A percentile compares a stretch with the other conserved stretches of the same genome.
These are phyloP conservation scores for Gaertneriomyces semiglobifer DNA, from an alignment of 192 early-diverging fungal species.

Conservation along the genomic window DNA sequence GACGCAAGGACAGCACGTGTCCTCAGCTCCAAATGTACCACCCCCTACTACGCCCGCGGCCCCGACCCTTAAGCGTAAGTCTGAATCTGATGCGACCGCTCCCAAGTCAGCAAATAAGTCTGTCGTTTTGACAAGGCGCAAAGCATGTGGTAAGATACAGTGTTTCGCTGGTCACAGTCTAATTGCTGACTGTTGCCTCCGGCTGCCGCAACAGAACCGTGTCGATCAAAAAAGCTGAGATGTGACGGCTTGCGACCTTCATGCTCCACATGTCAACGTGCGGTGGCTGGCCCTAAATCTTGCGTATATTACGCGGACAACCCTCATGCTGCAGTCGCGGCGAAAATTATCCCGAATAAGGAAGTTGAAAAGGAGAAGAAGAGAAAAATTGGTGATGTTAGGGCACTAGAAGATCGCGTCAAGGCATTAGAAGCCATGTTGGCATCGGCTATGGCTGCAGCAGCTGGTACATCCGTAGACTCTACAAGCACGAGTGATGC, in stretches of 20 bases:
- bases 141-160: background rate
- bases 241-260: conserved; percentile 25
- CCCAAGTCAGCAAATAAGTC: background rate
- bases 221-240: conserved; percentile 21
- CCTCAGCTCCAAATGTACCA: background rate
- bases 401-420: conserved; percentile 25
- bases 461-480: too few relatives aligned
- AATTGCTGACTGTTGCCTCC: too few relatives aligned
- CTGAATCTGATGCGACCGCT: background rate
- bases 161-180: too few relatives aligned
- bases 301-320: conserved; percentile 25
- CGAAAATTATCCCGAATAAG: background rate
- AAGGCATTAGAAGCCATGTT: conserved; percentile 28
- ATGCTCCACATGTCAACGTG: conserved; percentile 22
- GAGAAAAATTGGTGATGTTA: conserved; percentile 9
- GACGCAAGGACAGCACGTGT: background rate
- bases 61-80: background rate
- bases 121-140: background rate
- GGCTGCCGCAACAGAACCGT: conserved; percentile 12
- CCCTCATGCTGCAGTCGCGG: conserved; percentile 5
- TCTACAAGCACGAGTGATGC: too few relatives aligned
- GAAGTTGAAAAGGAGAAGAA: conserved; percentile 9
- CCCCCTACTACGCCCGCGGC: background rate
- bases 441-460: conserved; percentile 6
- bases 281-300: conserved; percentile 10